phyloP scores from a whole-genome alignment of 2,329 filamentous ascomycete species.

The Rutstroemia sp. region DNA sequence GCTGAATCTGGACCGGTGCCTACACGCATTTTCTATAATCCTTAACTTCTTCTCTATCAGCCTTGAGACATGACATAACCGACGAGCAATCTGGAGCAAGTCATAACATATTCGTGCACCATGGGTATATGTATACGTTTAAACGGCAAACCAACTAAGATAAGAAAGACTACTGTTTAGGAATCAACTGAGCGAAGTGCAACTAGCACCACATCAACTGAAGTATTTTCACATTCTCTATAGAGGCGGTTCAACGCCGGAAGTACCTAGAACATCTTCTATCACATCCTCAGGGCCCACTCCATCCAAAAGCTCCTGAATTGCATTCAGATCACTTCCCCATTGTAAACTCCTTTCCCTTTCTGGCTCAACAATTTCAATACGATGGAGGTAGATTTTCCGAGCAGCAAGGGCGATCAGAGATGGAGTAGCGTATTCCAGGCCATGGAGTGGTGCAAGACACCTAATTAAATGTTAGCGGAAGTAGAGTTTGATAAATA shows the following conservation, averaged over 20 bases:
- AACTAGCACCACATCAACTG: background rate
- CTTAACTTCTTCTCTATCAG: too few species aligned
- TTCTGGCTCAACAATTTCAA: slow-evolving; percentile 60
- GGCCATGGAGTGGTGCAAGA: slow-evolving; percentile 72
- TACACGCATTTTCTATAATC: too few species aligned
- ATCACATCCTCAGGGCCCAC: slow-evolving; percentile 55
- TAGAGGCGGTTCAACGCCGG: slow-evolving; percentile 47
- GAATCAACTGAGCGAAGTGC: background rate
- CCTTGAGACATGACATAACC: too few species aligned
- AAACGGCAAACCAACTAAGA: too few species aligned
- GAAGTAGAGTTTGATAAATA: background rate
- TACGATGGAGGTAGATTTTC: slow-evolving; percentile 83
- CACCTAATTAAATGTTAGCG: slow-evolving; percentile 35
- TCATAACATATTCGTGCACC: too few species aligned
- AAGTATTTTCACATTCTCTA: slow-evolving; percentile 22
- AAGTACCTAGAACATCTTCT: slow-evolving; percentile 50
- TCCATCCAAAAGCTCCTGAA: slow-evolving; percentile 58
- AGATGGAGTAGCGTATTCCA: slow-evolving; percentile 77
- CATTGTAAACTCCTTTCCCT: slow-evolving; percentile 88
- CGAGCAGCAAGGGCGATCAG: slow-evolving; percentile 73
- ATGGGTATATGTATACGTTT: too few species aligned
- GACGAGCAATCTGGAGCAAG: too few species aligned
- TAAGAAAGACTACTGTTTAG: too few species aligned
- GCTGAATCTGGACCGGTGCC: too few species aligned
- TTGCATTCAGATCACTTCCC: slow-evolving; percentile 70